Evolutionary conservation across 169 alveolate species (phyloP), one percentile per base, ranked within the genome.

Genomic region (Theileria equi): DNA sequence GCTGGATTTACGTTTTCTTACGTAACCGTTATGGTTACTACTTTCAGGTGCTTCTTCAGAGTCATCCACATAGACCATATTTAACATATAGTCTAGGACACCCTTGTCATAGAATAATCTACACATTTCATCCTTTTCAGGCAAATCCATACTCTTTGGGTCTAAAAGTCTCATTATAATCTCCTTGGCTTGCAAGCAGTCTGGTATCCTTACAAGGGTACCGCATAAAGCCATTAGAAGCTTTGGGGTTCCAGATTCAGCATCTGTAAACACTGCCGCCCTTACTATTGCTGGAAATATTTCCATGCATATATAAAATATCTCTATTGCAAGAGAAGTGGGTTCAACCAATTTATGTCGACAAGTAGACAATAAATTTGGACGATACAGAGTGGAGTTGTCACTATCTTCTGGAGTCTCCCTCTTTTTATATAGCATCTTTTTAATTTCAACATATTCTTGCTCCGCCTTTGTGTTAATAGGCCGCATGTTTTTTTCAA

Each of bases 91-190:
- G 63, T 84, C 91, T 49, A 84, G 55, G 21, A 84, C 88, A 1
- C 91, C 91, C 54, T 76, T 82, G 38, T 84, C 91, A 57, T 84
- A 84, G 57, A 84, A 84, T 34, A 84, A 34, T 36, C 85, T 68
- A n/a, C 88, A 77, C 17, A 85, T 76, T 40, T 84, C 91, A 43
- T 84, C 91, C 66, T 81, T 81, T 45, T 84, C 91, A 19, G 91
- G 91, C 54, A 82, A 68, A 31, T 84, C 91, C 91, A 84, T 84
- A 26, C 71, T 81, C 36, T 82, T 81, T 5, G 91, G 90, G 68
- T 84, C 91, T 62, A 84, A 52, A 36, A 84, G 76, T 26, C 89
- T 1, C 25, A 61, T 26, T 60, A 77, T 43, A 32, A 77, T 77
- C 23, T 77, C 86, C 6, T 64, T 26, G 13, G 70, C 47, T 36